Evolutionary conservation across 1,284 basidiomycete species (phyloP).

Genomic region (Neonothopanus nambi): DNA sequence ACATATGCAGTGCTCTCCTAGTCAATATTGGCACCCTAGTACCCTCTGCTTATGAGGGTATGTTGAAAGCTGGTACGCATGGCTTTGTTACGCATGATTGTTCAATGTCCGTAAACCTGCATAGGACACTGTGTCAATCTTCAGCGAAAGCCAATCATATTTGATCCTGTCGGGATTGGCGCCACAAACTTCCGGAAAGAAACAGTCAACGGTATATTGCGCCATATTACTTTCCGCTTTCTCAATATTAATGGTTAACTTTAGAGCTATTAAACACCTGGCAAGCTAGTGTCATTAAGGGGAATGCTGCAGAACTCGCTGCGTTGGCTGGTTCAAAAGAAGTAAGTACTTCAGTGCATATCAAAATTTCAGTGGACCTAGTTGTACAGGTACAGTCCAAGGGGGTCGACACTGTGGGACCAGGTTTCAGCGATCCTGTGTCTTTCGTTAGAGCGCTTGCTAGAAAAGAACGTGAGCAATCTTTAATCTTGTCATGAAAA

Average conservation of each 20-base stretch:
- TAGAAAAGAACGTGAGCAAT: conserved; percentile 65
- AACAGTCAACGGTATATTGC: conserved; percentile 47
- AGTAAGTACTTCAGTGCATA: conserved; percentile 36
- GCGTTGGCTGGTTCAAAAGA: conserved; percentile 75
- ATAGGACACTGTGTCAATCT: conserved; percentile 66
- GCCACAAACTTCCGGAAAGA: conserved; percentile 75
- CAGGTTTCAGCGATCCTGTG: conserved; percentile 76
- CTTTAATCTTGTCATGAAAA: conserved; percentile 8
- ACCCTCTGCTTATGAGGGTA: conserved; percentile 63
- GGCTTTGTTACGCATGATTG: not conserved
- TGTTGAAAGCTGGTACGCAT: conserved; percentile 74
- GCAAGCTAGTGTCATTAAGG: conserved; percentile 93
- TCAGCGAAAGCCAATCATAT: conserved; percentile 79
- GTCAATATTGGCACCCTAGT: conserved; percentile 91
- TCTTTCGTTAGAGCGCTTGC: conserved; percentile 74
- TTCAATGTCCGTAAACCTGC: not conserved
- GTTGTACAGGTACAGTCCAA: conserved; percentile 63
- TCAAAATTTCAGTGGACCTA: not conserved
- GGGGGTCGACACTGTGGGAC: conserved; percentile 87
- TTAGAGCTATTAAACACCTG: conserved; percentile 78
- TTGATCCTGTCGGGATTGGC: conserved; percentile 94
- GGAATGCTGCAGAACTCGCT: conserved; percentile 91
- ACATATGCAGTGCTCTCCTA: conserved; percentile 70
- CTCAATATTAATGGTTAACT: not conserved
- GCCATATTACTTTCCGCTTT: conserved; percentile 1